Conservation (phyloP, 2,329 filamentous ascomycete species). For the Talaromyces funiculosus region DNA sequence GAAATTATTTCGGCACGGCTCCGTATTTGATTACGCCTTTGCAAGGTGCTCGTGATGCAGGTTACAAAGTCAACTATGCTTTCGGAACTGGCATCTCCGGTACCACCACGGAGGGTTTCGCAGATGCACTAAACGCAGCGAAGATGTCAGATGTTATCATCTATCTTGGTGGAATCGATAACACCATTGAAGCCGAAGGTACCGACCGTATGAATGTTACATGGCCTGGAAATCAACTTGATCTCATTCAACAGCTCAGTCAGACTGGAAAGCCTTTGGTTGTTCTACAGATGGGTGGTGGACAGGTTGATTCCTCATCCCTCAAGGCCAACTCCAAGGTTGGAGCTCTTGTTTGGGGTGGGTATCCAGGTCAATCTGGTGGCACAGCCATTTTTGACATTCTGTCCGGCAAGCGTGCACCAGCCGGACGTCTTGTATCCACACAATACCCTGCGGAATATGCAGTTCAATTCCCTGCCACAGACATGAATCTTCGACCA, state of each 20-base stretch:
- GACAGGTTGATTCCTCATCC: constrained; percentile 39
- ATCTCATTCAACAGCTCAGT: constrained; percentile 35
- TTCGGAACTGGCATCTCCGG: constrained; percentile 31
- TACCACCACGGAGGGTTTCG: constrained; percentile 26
- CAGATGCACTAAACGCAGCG: constrained; percentile 29
- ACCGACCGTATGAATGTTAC: constrained; percentile 37
- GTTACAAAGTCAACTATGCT: constrained; percentile 44
- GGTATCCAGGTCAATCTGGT: constrained; percentile 42
- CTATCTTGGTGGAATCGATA: constrained; percentile 40
- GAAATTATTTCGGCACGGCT: constrained; percentile 54
- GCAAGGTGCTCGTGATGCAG: constrained; percentile 46
- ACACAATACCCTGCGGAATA: constrained; percentile 39
- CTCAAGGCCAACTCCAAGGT: constrained; percentile 37
- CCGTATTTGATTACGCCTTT: constrained; percentile 53
- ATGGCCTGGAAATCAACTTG: constrained; percentile 41
- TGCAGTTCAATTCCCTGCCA: constrained; percentile 37
- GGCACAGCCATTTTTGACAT: constrained; percentile 39
- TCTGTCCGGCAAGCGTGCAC: constrained; percentile 36
- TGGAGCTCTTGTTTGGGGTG: constrained; percentile 40
- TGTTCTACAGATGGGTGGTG: constrained; percentile 41
- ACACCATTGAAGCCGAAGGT: constrained; percentile 38
- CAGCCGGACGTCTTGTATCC: constrained; percentile 37
- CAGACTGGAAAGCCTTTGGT: constrained; percentile 35
- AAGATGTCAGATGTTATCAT: constrained; percentile 34
- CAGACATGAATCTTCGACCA: constrained; percentile 39